Conservation (phyloP, 495 filamentous ascomycete genomes). For the Aspergillus sclerotioniger region DNA sequence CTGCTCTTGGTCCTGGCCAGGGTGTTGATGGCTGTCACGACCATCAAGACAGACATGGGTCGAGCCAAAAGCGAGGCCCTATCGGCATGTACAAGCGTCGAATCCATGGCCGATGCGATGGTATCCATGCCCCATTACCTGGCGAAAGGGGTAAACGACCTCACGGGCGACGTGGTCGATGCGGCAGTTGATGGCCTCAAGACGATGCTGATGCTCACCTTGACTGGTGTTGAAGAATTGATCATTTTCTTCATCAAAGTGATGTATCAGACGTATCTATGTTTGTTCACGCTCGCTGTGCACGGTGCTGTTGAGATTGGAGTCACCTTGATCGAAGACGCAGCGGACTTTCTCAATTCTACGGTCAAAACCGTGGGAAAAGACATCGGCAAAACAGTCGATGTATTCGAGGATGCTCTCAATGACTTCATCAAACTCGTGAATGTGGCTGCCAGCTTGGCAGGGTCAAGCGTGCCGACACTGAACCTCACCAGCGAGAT, state of each 20-base stretch:
- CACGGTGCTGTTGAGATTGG: conserved; percentile 71
- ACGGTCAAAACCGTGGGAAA: conserved; percentile 64
- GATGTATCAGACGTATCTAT: conserved; percentile 83
- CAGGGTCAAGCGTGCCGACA: conserved; percentile 36
- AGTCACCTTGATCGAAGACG: conserved; percentile 65
- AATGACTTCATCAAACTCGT: conserved; percentile 54
- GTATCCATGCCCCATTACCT: conserved; percentile 97
- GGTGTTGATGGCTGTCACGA: conserved; percentile 68
- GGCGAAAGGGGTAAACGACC: conserved; percentile 78
- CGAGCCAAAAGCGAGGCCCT: conserved; percentile 78
- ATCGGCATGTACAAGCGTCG: conserved; percentile 85
- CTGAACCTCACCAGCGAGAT: conserved; percentile 61
- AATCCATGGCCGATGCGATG: conserved; percentile 91
- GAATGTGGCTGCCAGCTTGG: conserved; percentile 38
- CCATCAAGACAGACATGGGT: conserved; percentile 67
- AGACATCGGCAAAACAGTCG: conserved; percentile 55
- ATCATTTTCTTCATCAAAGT: conserved; percentile 88
- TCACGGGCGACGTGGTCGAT: conserved; percentile 75
- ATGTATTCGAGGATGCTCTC: conserved; percentile 57
- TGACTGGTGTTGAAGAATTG: conserved; percentile 83
- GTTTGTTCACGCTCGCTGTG: conserved; percentile 77
- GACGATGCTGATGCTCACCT: conserved; percentile 67
- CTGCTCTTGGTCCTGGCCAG: conserved; percentile 80
- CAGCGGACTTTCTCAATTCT: conserved; percentile 68
- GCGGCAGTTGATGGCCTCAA: conserved; percentile 74